Base-by-base conservation (phyloP, 495 filamentous ascomycete species). In the Parathielavia hyrcaniae region DNA sequence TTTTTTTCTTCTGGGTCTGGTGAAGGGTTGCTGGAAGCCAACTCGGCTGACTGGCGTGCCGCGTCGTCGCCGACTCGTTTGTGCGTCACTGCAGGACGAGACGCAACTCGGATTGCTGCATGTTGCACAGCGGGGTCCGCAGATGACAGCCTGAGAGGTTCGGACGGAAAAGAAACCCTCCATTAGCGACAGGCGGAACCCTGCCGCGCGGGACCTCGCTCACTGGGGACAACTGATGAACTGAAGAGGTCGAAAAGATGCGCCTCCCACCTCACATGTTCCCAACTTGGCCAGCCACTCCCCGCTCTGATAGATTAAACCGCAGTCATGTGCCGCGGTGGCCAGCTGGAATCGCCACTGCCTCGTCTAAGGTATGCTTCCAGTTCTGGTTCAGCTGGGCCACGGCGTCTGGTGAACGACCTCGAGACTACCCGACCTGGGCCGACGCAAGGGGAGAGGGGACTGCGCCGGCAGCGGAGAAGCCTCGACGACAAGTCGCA, bases 331-430 rank as follows among this genome's bases (percentile, higher is more conserved):
- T 65, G 65, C 61, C 56, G 50, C 30, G 35, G 17, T 38, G 39
- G 19, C n/a, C 36, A 50, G 58, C 59, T 61, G 50, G 46, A 65
- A n/a, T 67, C 51, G 61, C 67, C 67, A 64, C 62, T 35, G 45
- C 30, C 26, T 39, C 40, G 48, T 61, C 38, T 65, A n/a, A n/a
- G 60, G 61, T 52, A 30, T 43, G 38, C 38, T 20, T 41, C 58
- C 32, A 30, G 46, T 58, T 40, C 34, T n/a, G n/a, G 50, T 30
- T 56, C 36, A 30, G 26, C 26, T 30, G 2, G 26, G 26, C 26
- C 26, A 30, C 26, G 6, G 6, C 26, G 26, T 30, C 26, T 30
- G 26, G 26, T 30, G 26, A 30, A 30, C 26, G 3, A 30, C 26
- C 26, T 30, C 26, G 26, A 30, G 26, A 30, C 26, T 30, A 30